Percentiles rank a stretch among this genome's conserved stretches.
phyloP scores from a whole-genome alignment of 176 grass and related monocot genomes.

The Phoenix dactylifera region DNA sequence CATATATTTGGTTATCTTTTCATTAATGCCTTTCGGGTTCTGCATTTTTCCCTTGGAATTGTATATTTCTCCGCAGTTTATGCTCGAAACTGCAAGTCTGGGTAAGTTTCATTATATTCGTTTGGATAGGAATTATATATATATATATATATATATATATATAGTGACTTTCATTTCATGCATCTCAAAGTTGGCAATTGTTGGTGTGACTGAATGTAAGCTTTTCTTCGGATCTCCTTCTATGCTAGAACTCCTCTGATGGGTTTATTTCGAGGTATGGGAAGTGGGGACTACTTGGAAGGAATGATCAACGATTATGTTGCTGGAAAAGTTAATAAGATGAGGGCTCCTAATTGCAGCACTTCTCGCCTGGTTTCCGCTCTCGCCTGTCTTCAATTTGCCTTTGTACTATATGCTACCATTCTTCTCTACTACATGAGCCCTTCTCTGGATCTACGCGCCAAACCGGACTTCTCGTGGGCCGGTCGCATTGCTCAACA shows the following conservation, averaged over 20 bases:
- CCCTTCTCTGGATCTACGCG: conserved; percentile 64
- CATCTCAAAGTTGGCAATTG: too few species aligned
- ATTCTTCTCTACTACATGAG: conserved; percentile 99
- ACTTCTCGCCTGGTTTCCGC: conserved; percentile 45
- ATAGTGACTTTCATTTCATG: too few species aligned
- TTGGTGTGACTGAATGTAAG: too few species aligned
- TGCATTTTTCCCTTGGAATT: neutral
- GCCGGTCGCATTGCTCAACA: conserved; percentile 63
- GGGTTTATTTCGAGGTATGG: conserved; percentile 54
- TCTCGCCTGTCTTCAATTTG: conserved; percentile 77
- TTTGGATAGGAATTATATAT: too few species aligned
- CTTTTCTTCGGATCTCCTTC: neutral
- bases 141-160: too few species aligned
- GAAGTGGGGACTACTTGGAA: conserved; percentile 54
- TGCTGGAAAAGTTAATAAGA: conserved; percentile 26
- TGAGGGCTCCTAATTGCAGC: conserved; percentile 17
- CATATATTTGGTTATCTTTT: too few species aligned
- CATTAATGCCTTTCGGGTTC: neutral
- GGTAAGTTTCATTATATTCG: neutral
- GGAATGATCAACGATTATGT: conserved; percentile 55
- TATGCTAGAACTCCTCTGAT: conserved; percentile 7
- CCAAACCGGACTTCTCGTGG: conserved; percentile 72
- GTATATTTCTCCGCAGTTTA: neutral
- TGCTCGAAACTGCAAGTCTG: neutral
- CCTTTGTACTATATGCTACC: conserved; percentile 88